A percentile compares a stretch with the other conserved stretches of the same genome.
phyloP scores from a whole-genome alignment of 768 basidiomycete species.

The Boletus sensibilis region DNA sequence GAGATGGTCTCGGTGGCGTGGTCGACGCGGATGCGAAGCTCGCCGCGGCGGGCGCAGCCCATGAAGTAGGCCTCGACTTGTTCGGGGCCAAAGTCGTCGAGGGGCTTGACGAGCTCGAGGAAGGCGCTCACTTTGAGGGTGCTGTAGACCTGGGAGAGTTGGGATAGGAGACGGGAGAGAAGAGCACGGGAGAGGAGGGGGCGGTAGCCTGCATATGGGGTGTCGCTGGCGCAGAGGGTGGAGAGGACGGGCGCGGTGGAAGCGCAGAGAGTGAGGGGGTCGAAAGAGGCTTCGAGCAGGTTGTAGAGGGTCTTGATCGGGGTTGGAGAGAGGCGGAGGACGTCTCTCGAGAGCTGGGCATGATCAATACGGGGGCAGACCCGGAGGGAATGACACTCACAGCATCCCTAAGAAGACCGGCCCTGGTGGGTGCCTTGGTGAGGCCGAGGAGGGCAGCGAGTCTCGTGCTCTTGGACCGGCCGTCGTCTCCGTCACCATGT shows the following conservation, averaged over 20 bases:
- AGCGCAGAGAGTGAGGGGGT: conserved; percentile 82
- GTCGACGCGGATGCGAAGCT: conserved; percentile 83
- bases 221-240: conserved; percentile 42
- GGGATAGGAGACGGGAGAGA: conserved; percentile 85
- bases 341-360: conserved; percentile 74
- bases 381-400: conserved; percentile 44
- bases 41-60: conserved; percentile 85
- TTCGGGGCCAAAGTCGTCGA: conserved; percentile 60
- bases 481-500: conserved; percentile 50
- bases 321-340: conserved; percentile 74
- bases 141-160: conserved; percentile 91
- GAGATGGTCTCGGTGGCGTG: conserved; percentile 82
- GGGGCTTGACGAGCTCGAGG: conserved; percentile 74
- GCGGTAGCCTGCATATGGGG: conserved; percentile 75
- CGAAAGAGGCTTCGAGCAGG: conserved; percentile 89
- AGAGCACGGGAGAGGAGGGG: conserved; percentile 89
- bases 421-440: conserved; percentile 77
- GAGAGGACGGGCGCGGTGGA: conserved; percentile 77
- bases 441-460: conserved; percentile 86
- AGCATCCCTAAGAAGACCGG: conserved; percentile 84
- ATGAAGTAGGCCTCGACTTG: conserved; percentile 90
- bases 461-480: conserved; percentile 68
- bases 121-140: conserved; percentile 79
- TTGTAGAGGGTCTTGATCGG: conserved; percentile 78
- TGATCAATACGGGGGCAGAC: not conserved